Conservation (phyloP, 1,284 basidiomycete genomes). For the Hemileia vastatrix region DNA sequence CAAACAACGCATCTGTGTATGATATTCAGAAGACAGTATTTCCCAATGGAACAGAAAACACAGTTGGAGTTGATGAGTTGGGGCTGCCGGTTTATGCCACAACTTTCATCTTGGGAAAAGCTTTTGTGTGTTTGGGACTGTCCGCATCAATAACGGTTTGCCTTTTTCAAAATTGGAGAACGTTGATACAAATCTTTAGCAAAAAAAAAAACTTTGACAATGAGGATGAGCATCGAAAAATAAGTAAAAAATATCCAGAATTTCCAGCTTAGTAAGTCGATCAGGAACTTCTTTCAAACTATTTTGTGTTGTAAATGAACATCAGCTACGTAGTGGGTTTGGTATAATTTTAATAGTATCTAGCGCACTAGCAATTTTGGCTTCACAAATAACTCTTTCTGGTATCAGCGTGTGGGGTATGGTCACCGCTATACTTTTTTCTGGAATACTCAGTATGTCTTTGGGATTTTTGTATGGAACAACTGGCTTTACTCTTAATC, state of each 20-base stretch:
- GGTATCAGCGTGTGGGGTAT: slow-evolving; percentile 15
- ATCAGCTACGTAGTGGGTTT: too few species aligned
- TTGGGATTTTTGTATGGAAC: slow-evolving; percentile 22
- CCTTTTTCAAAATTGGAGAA: slow-evolving; percentile 11
- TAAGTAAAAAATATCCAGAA: slow-evolving; percentile 17
- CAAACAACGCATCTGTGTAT: too few species aligned
- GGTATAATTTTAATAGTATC: slow-evolving; percentile 9
- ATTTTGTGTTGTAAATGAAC: too few species aligned
- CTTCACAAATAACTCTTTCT: slow-evolving; percentile 2
- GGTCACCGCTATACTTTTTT: slow-evolving; percentile 12
- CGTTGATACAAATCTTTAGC: slow-evolving; percentile 1
- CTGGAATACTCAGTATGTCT: slow-evolving; percentile 15
- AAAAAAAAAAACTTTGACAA: not conserved
- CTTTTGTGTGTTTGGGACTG: slow-evolving; percentile 14
- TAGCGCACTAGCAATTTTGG: slow-evolving; percentile 7
- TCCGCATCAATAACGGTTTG: slow-evolving; percentile 16
- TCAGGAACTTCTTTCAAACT: too few species aligned
- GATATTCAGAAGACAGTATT: too few species aligned
- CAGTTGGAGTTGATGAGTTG: slow-evolving; percentile 2
- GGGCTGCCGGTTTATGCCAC: slow-evolving; percentile 16
- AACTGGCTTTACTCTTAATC: slow-evolving; percentile 10
- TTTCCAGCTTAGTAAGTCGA: slow-evolving; percentile 20
- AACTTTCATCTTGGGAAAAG: slow-evolving; percentile 17
- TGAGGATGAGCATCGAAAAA: slow-evolving; percentile 14
- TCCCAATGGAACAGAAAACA: slow-evolving; percentile 15